Percentiles rank a stretch among this genome's conserved stretches.
Evolutionary conservation across 2,329 filamentous ascomycete genomes (phyloP).

Genomic region (Lomentospora prolificans): DNA sequence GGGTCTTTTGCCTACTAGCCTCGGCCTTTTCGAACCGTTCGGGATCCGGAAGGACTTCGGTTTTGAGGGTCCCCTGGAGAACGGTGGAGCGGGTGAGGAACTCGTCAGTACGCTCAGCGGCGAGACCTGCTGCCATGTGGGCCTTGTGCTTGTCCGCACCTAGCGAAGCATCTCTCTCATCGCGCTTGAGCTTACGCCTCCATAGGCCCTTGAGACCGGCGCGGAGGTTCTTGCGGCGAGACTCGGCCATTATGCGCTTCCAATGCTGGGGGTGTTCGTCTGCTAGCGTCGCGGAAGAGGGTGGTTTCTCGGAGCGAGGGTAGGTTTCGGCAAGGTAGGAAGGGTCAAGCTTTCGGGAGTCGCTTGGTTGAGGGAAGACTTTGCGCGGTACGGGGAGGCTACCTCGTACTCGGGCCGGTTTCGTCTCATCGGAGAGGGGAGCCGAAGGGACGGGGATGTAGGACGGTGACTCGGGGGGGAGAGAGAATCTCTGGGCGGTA

Average conservation of each 20-base stretch:
- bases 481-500: not conserved
- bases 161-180: conserved; percentile 23
- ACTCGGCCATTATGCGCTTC: conserved; percentile 64
- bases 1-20: conserved; percentile 28
- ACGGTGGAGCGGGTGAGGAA: conserved; percentile 63
- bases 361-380: conserved; percentile 55
- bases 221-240: conserved; percentile 61
- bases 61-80: conserved; percentile 38
- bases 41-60: conserved; percentile 50
- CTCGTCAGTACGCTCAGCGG: conserved; percentile 67
- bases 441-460: conserved; percentile 76
- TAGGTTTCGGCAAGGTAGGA: conserved; percentile 53
- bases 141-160: conserved; percentile 37
- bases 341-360: conserved; percentile 48
- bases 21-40: conserved; percentile 46
- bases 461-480: conserved; percentile 77
- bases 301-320: conserved; percentile 37
- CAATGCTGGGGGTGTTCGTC: conserved; percentile 36
- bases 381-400: conserved; percentile 74
- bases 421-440: conserved; percentile 54
- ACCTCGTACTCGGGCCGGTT: conserved; percentile 52
- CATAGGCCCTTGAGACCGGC: conserved; percentile 63
- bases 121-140: conserved; percentile 40
- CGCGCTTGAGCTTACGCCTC: conserved; percentile 45
- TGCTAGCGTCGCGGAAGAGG: conserved; percentile 24